Evolutionary conservation across 768 basidiomycete genomes (phyloP).

Genomic region (Hypholoma fasciculare): DNA sequence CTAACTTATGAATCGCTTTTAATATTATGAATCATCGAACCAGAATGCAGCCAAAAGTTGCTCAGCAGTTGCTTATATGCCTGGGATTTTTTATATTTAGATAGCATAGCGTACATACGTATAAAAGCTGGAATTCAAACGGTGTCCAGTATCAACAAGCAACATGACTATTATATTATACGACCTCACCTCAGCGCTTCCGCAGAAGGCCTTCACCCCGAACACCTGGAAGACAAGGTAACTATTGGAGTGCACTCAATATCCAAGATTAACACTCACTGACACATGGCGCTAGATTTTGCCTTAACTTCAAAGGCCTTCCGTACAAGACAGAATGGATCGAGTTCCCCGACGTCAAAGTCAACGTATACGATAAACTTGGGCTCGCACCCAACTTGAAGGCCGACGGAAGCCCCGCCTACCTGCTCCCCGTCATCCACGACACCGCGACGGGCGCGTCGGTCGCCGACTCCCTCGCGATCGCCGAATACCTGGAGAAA

Average conservation of each 20-base stretch:
- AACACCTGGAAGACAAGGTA: constrained; percentile 36
- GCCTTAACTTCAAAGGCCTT: constrained; percentile 31
- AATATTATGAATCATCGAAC: no score
- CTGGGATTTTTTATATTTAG: no score
- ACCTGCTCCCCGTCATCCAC: constrained; percentile 50
- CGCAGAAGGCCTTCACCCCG: constrained; percentile 30
- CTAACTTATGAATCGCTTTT: no score
- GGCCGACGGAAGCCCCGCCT: constrained; percentile 29
- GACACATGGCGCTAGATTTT: constrained; percentile 15
- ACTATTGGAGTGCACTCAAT: background rate
- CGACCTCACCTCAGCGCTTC: constrained; percentile 34
- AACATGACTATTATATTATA: constrained; percentile 27
- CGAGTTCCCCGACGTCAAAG: constrained; percentile 48
- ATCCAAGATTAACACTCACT: background rate
- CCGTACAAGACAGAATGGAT: constrained; percentile 48
- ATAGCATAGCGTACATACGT: no score
- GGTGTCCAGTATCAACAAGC: no score
- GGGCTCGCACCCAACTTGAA: background rate
- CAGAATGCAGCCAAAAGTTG: no score
- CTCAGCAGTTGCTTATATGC: no score
- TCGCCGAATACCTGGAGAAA: constrained; percentile 45
- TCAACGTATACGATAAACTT: constrained; percentile 21
- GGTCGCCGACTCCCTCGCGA: constrained; percentile 42
- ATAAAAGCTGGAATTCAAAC: no score
- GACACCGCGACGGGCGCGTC: constrained; percentile 39